Base-by-base conservation (phyloP, 108 stramenopile species). In the Discostella stelligeroides region DNA sequence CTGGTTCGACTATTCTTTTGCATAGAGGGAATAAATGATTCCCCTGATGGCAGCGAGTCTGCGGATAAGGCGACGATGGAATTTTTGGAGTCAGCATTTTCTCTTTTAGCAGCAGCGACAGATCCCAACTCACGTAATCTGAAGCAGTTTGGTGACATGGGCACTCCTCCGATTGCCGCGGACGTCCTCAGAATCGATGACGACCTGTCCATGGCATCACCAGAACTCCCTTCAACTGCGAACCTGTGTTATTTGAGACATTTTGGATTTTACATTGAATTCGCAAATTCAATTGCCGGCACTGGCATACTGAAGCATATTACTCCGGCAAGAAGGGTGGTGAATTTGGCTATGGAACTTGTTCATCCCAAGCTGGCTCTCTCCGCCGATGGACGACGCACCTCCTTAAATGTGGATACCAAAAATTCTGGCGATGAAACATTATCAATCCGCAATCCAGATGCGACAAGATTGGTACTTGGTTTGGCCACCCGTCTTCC, bases 391-490 rank as follows among this genome's bases (percentile, higher is more conserved):
- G 86, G 84, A 38, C 63, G 66, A 29, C 70, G 77, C 30, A 29
- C 28, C 28, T 58, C 57, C 20, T 60, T 60, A 40, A 58, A 68
- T 41, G 43, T 70, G 20, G 70, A 72, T 40, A 7, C 42, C 20
- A 79, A 72, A 38, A 34, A 17, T 61, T 41, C 65, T 37, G 63
- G 58, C 10, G 71, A 62, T 8, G 65, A 75, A 27, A 72, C 50
- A n/a, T 45, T 80, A 17, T 41, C 67, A 7, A 84, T 94, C 42
- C 75, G 85, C 40, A 94, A 94, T 59, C 87, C 89, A 2, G 93
- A 94, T 80, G 93, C 89, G 11, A 70, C 84, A 21, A 83, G 89
- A 27, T 60, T 94, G 15, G 77, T 94, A 23, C 83, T 94, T 41
- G 87, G 89, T n/a, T 45, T 94, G 20, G 80, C 83, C n/a, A 82